These are phyloP conservation scores for Cucumis sativus DNA, from an alignment of 306 rosid genomes.

Conservation along the genomic window Cucumber_9930_V3 NC_026660.2:14587001-14587500, in stretches of 20 bases:
- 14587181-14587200: not conserved
- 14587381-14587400: not conserved
- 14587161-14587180: not conserved
- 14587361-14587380: not conserved
- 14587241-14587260: not conserved
- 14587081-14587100: too few species aligned
- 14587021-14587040: too few species aligned
- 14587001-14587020: too few species aligned
- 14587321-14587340: not conserved
- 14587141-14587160: too few species aligned
- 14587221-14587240: not conserved
- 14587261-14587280: not conserved
- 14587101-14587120: too few species aligned
- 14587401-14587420: conserved; percentile 9
- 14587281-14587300: not conserved
- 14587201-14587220: too few species aligned
- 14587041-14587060: too few species aligned
- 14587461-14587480: not conserved
- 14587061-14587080: too few species aligned
- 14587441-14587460: conserved; percentile 6
- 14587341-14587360: not conserved
- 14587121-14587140: too few species aligned
- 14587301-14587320: not conserved
- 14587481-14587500: not conserved
- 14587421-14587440: conserved; percentile 2